Base-by-base conservation (phyloP, 805 yeast species). In the Saccharomycopsis lassenensis region DNA sequence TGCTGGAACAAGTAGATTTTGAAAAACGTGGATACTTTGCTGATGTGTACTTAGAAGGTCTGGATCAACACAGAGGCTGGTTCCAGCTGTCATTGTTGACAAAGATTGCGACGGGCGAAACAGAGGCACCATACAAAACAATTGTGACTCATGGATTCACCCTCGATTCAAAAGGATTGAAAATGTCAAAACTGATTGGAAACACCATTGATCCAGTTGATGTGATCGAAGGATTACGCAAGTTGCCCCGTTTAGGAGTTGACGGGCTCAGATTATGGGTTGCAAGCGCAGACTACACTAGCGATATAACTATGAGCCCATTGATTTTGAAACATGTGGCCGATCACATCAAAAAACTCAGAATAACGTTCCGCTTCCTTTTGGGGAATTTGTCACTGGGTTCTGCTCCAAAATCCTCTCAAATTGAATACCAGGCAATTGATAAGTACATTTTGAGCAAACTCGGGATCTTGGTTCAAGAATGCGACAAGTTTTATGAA, bases 31-130 rank as follows among this genome's bases (percentile, higher is more conserved):
- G 59, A 0, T 60, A 58, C n/a, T 47, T 75, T 4, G 78, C 93
- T 0, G 93, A 87, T 56, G 68, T 84, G n/a, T 89, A 85, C 52
- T 56, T 89, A 10, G 99, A 91, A 62, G 99, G 99, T 2, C 74
- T 87, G n/a, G 99, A 91, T 52, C 99, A 91, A 56, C 98, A 91
- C 52, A 71, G 99, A 42, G 99, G 99, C 1, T 91, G 99, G 99
- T 91, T 91, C 55, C 99, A 91, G 60, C 83, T 95, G 22, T 85
- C 95, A 1, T 59, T 91, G 19, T 61, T 91, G 40, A 86, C 93
- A 17, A 81, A 75, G 50, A 69, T 85, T 16, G 81, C 80, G 3
- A 46, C 57, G 4, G 47, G 48, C 1, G 26, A 31, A 1, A 48
- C 58, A 11, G 39, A 29, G 0, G 74, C 82, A 0, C 97, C 98